Evolutionary conservation across 2,329 filamentous ascomycete species (phyloP).

Genomic region (Fusarium cicatricum): DNA sequence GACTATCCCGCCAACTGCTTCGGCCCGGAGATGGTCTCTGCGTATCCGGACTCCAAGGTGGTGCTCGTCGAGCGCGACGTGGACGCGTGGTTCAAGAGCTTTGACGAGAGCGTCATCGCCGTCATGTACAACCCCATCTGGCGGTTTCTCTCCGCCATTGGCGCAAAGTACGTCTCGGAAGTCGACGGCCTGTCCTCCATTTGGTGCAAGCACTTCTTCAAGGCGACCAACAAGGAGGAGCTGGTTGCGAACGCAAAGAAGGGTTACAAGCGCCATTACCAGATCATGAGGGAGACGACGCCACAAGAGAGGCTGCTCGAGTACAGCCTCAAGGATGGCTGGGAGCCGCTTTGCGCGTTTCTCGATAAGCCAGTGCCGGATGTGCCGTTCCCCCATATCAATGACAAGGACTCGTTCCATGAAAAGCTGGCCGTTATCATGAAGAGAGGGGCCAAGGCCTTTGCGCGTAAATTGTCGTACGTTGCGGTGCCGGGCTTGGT

Average conservation of each 20-base stretch:
- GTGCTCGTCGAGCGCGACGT: conserved; percentile 25
- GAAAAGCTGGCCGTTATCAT: conserved; percentile 19
- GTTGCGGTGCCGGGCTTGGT: conserved; percentile 4
- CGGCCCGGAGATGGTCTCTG: conserved; percentile 21
- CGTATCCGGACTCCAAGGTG: conserved; percentile 29
- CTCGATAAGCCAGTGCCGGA: conserved; percentile 3
- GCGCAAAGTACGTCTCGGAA: neutral
- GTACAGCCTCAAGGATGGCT: conserved; percentile 18
- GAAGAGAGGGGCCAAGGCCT: conserved; percentile 2
- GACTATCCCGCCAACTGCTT: conserved; percentile 25
- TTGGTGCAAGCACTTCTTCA: conserved; percentile 7
- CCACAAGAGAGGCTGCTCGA: conserved; percentile 7
- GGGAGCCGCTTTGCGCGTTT: conserved; percentile 27
- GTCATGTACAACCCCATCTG: too few species aligned
- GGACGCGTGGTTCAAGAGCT: conserved; percentile 26
- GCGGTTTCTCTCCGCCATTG: too few species aligned
- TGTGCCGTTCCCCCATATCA: conserved; percentile 2
- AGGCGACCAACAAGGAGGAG: neutral
- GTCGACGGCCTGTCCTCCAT: neutral
- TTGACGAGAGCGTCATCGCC: conserved; percentile 14
- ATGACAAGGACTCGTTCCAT: conserved; percentile 13
- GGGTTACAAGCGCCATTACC: conserved; percentile 13
- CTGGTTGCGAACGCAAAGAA: neutral
- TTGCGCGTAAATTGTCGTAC: conserved; percentile 3
- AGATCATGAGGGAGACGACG: neutral